Base-by-base conservation (phyloP, 2,329 filamentous ascomycete species). In the Xylaria sp. region DNA sequence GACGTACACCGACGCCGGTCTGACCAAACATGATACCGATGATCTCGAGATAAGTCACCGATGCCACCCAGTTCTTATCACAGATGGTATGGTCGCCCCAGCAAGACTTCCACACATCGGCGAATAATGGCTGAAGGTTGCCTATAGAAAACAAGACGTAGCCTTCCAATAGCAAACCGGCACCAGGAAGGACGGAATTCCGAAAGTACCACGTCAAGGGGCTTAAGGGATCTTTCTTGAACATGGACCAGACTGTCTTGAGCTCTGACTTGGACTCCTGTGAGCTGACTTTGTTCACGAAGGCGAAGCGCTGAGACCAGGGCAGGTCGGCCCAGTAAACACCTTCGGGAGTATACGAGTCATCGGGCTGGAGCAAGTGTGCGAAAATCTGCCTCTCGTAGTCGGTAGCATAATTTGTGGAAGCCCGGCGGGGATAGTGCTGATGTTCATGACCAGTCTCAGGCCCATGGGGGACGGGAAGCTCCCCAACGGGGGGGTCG, bases 91-190 rank as follows among this genome's bases (percentile, higher is more conserved):
- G 78, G 28, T 84, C 83, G 13, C 83, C 84, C 95, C 95, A 98
- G 84, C 95, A 98, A 3, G 82, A 74, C 0, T 89, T 87, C 86
- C 95, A 98, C 6, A 89, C 88, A 39, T 88, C 85, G 69, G 88
- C 81, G 77, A 97, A 95, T 12, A 98, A 86, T 4, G 94, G 92
- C 77, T 92, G 89, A 72, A 98, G 84, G 80, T 97, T 97, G 66
- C 95, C 95, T 74, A 98, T 97, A 70, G 94, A 97, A 85, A 98
- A 98, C 23, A 98, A 87, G 48, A 97, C 94, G 78, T 97, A 98
- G 75, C 93, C 95, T 86, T 98, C 95, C 32, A 98, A 87, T 78
- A 94, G 91, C 60, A 98, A 89, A 78, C 95, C 95, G 72, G 94
- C 94, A 81, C 95, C 95, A 58, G 95, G 95, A 66, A 98, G 89